Percentiles rank a stretch among this genome's conserved stretches.
Conservation (phyloP, 768 basidiomycete genomes). For the Russula earlei region DNA sequence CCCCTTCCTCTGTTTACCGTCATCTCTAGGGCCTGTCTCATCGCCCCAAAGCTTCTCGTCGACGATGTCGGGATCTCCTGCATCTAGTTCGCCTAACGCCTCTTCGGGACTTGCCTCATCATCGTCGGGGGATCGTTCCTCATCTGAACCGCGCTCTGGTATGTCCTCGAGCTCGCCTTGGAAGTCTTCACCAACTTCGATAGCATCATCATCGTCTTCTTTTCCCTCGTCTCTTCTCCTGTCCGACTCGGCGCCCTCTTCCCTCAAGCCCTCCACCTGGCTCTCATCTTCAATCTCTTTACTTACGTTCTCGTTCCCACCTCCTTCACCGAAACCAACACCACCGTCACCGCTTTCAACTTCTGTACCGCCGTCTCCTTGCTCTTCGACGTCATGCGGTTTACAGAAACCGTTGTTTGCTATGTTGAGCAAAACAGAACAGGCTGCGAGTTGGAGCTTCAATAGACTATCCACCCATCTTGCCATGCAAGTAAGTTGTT, state of each 20-base stretch:
- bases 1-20: slow-evolving; percentile 45
- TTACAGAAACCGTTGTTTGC: slow-evolving; percentile 88
- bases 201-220: slow-evolving; percentile 55
- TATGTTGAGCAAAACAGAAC: slow-evolving; percentile 61
- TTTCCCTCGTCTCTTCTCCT: slow-evolving; percentile 29
- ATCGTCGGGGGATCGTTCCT: slow-evolving; percentile 38
- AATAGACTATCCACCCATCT: slow-evolving; percentile 70
- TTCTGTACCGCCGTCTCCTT: slow-evolving; percentile 36
- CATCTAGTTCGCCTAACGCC: slow-evolving; percentile 72
- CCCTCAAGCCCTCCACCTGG: slow-evolving; percentile 88
- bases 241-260: slow-evolving; percentile 34
- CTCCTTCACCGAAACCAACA: slow-evolving; percentile 81
- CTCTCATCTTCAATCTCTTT: slow-evolving; percentile 94
- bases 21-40: no score
- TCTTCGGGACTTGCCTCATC: slow-evolving; percentile 70
- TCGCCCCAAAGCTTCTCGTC: slow-evolving; percentile 99
- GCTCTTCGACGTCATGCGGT: slow-evolving; percentile 64
- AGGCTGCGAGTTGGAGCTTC: slow-evolving; percentile 76
- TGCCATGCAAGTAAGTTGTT: slow-evolving; percentile 46
- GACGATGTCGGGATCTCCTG: slow-evolving; percentile 69
- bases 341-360: slow-evolving; percentile 50
- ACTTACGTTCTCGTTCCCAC: slow-evolving; percentile 79
- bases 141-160: slow-evolving; percentile 50
- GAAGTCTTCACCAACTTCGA: slow-evolving; percentile 90
- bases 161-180: slow-evolving; percentile 82